Evolutionary conservation across 257 asterid species (phyloP), one percentile per base, ranked within the genome.

Genomic region (Solanum appendiculatum): DNA sequence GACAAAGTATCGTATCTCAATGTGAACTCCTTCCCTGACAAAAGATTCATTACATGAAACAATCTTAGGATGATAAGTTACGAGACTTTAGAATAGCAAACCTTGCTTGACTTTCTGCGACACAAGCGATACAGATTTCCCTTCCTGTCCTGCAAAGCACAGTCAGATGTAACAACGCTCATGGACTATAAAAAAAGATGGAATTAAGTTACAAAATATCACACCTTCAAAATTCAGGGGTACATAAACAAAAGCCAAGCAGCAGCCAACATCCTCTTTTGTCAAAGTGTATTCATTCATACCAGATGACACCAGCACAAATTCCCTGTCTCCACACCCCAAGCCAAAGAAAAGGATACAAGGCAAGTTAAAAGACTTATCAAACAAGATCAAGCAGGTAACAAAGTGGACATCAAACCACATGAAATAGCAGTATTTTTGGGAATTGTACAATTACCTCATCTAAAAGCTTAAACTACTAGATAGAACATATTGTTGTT

Each of bases 171-270:
- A 51, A 85, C 85, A 48, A 48, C 9, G 5, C 66, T 81, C 68
- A 48, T 48, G 85, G 68, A 81, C 85, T 27, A 15, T 9, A 29
- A 81, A 81, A 29, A 18, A 5, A 16, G 44, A 48, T 27, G 42
- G 68, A 46, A 81, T 48, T 27, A 29, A 29, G 34, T 81, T 48
- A 46, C 68, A 81, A 29, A 80, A 18, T 48, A 48, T 80, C 94
- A 70, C 60, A 92, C 99, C 99, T 93, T 97, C 98, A 90, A 95
- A 95, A 90, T 97, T 97, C 85, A 93, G 97, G 33, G 99, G 99
- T 83, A 91, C 82, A 82, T 96, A 97, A 85, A 93, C 95, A 89
- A 97, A 97, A 87, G 93, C 88, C 91, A 97, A 72, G 39, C 93
- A 89, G 58, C 90, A 90, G 42, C 95, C 97, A 58, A 97, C 89